Conservation (phyloP, 2,329 filamentous ascomycete genomes). For the Claviceps quebecensis region DNA sequence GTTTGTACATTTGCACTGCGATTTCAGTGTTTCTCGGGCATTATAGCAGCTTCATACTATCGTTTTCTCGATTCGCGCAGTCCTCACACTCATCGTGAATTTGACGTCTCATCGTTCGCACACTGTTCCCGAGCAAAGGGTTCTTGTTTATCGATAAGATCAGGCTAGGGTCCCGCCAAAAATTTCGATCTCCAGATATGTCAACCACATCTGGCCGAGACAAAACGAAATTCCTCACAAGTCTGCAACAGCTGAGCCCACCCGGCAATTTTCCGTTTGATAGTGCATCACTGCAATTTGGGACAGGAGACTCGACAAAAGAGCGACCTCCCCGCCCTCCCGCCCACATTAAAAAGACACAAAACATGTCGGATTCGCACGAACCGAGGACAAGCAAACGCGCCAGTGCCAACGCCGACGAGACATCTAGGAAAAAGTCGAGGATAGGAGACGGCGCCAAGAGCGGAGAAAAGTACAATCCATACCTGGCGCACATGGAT, state of each 20-base stretch:
- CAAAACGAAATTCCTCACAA: background rate
- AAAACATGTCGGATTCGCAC: slow-evolving; percentile 23
- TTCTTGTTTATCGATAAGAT: slow-evolving; percentile 19
- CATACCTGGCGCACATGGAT: slow-evolving; percentile 86
- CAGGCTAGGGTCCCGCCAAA: slow-evolving; percentile 12
- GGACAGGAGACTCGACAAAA: background rate
- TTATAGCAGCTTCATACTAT: background rate
- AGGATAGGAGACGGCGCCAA: slow-evolving; percentile 21
- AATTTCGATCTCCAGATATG: slow-evolving; percentile 7
- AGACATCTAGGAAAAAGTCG: slow-evolving; percentile 28
- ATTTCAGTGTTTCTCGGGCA: too few relatives aligned
- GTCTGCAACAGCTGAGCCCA: background rate
- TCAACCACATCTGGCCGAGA: background rate
- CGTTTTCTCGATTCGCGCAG: background rate
- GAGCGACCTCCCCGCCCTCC: background rate
- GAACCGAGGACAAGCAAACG: slow-evolving; percentile 27
- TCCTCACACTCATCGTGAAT: background rate
- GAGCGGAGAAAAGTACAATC: slow-evolving; percentile 43
- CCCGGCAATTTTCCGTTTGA: slow-evolving; percentile 4
- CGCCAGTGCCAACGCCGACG: slow-evolving; percentile 29
- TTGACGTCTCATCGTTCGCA: background rate
- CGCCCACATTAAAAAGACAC: background rate
- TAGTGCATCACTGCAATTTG: background rate
- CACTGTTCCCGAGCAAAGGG: slow-evolving; percentile 3
- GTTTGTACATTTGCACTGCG: too few relatives aligned